Evolutionary conservation across 164 flowering plant genomes (phyloP).

Genomic region (Magnolia changhungtana): DNA sequence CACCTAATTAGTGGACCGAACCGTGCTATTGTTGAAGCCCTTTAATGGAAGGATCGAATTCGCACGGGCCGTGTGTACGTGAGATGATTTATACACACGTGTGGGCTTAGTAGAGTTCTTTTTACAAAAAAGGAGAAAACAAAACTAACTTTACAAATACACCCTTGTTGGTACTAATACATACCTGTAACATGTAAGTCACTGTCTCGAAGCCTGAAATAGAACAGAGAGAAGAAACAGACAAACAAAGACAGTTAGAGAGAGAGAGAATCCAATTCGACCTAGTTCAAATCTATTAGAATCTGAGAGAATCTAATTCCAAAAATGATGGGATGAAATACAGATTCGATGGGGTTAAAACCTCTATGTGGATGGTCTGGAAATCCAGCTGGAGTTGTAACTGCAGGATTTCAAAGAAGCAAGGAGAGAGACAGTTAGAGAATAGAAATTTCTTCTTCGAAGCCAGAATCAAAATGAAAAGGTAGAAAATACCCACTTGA

Average conservation of each 20-base stretch:
- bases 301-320: too few relatives aligned
- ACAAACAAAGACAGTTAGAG: neutral
- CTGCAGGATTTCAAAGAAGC: constrained; percentile 37
- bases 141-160: too few relatives aligned
- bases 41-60: too few relatives aligned
- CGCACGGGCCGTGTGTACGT: too few relatives aligned
- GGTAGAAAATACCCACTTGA: constrained; percentile 44
- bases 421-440: neutral
- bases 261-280: too few relatives aligned
- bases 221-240: neutral
- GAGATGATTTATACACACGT: too few relatives aligned
- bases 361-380: constrained; percentile 99
- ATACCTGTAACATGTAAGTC: constrained; percentile 84
- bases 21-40: too few relatives aligned
- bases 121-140: too few relatives aligned
- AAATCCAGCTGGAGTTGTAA: constrained; percentile 81
- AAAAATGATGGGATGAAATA: too few relatives aligned
- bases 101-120: too few relatives aligned
- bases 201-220: constrained; percentile 85
- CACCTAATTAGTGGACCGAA: too few relatives aligned
- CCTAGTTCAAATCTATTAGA: too few relatives aligned
- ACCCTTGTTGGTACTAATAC: neutral
- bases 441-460: neutral
- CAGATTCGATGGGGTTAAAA: constrained; percentile 11
- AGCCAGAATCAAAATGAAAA: neutral